phyloP scores from a whole-genome alignment of 495 filamentous ascomycete genomes.

The Aspergillus haitiensis region DNA sequence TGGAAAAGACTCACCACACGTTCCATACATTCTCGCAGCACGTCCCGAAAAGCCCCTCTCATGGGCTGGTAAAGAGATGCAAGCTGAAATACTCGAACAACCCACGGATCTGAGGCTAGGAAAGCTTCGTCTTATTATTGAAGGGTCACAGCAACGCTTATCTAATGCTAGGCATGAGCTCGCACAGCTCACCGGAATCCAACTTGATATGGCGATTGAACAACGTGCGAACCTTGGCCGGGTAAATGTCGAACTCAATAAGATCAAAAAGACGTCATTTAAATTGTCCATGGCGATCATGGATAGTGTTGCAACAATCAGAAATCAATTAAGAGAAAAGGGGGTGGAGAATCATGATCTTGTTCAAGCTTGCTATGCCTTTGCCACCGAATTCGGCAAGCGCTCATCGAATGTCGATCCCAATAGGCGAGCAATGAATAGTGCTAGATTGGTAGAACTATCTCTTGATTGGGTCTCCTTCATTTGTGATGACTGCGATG shows the following conservation, averaged over 20 bases:
- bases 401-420: slow-evolving; percentile 89
- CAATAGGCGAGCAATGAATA: slow-evolving; percentile 93
- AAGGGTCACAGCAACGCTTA: slow-evolving; percentile 78
- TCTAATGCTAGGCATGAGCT: slow-evolving; percentile 76
- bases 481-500: slow-evolving; percentile 93
- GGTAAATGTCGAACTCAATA: slow-evolving; percentile 86
- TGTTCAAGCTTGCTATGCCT: slow-evolving; percentile 98
- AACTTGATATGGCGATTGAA: slow-evolving; percentile 84
- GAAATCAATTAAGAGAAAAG: slow-evolving; percentile 67
- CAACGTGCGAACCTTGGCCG: slow-evolving; percentile 89
- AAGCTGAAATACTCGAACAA: slow-evolving; percentile 69
- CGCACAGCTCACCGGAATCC: slow-evolving; percentile 70
- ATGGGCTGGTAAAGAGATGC: slow-evolving; percentile 80
- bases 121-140: slow-evolving; percentile 84
- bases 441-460: slow-evolving; percentile 86
- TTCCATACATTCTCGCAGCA: slow-evolving; percentile 82
- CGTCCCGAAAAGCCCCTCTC: slow-evolving; percentile 73
- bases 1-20: slow-evolving; percentile 63
- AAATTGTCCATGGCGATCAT: slow-evolving; percentile 98
- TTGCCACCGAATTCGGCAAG: slow-evolving; percentile 96
- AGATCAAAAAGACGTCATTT: slow-evolving; percentile 94
- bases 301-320: slow-evolving; percentile 93
- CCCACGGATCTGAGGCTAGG: slow-evolving; percentile 83
- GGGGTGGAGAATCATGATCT: slow-evolving; percentile 90
- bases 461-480: slow-evolving; percentile 97